phyloP scores from a whole-genome alignment of 2,329 filamentous ascomycete genomes.

The Penicillium sp. region DNA sequence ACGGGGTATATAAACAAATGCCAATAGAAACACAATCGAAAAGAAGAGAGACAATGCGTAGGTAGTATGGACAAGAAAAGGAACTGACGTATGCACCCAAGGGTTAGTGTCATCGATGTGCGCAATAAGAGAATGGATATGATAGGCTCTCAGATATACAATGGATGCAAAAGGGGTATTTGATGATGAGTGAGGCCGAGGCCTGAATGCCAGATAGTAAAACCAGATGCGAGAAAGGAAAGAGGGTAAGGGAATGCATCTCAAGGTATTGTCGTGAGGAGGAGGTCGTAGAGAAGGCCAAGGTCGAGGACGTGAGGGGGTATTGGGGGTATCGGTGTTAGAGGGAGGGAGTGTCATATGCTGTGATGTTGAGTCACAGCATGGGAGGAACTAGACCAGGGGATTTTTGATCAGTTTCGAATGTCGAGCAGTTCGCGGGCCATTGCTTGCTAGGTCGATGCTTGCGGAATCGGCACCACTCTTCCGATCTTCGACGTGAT shows the following conservation, averaged over 20 bases:
- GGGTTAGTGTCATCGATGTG: not conserved
- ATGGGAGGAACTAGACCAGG: not conserved
- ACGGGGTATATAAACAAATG: slow-evolving; percentile 6
- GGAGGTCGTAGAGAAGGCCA: not conserved
- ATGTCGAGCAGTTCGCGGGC: slow-evolving; percentile 5
- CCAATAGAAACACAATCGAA: not conserved
- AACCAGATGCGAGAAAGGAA: not conserved
- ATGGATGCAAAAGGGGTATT: slow-evolving; percentile 4
- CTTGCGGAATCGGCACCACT: not conserved
- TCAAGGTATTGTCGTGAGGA: slow-evolving; percentile 2
- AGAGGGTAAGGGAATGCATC: slow-evolving; percentile 2
- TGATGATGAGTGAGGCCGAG: not conserved
- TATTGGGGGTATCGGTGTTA: not conserved
- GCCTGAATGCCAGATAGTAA: not conserved
- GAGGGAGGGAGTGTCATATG: not conserved
- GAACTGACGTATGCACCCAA: not conserved
- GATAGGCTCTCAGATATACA: not conserved
- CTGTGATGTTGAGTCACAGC: not conserved
- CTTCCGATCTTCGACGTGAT: slow-evolving; percentile 14
- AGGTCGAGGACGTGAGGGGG: not conserved
- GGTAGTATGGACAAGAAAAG: not conserved
- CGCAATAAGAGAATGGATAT: not conserved
- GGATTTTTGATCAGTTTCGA: slow-evolving; percentile 14
- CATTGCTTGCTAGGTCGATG: not conserved
- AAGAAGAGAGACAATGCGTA: not conserved